Conservation (phyloP, 176 grass and related monocot species). For the Metroxylon sagu region DNA sequence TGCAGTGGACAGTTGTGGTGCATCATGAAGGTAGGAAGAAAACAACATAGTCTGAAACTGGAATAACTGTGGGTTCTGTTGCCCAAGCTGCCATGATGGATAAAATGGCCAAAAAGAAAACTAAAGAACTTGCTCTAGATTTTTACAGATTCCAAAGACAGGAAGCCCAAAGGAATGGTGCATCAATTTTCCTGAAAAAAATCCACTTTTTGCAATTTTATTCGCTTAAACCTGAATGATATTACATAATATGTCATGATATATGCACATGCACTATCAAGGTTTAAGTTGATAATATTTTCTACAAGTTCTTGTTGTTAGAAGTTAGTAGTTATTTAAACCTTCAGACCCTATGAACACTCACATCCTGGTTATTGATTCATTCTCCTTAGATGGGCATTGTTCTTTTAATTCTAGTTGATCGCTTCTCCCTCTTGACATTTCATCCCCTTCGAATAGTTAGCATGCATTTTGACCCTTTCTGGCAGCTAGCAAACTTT, state of each 20-base stretch:
- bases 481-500: too few relatives aligned
- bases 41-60: conserved; percentile 78
- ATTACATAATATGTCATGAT: background rate
- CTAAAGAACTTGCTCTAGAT: conserved; percentile 55
- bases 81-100: conserved; percentile 75
- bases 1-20: conserved; percentile 85
- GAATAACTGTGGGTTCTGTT: conserved; percentile 78
- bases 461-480: too few relatives aligned
- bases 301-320: too few relatives aligned
- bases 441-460: too few relatives aligned
- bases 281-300: too few relatives aligned
- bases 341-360: too few relatives aligned
- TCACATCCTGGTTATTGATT: too few relatives aligned
- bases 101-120: conserved; percentile 79
- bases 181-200: conserved; percentile 14
- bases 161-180: conserved; percentile 77
- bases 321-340: too few relatives aligned
- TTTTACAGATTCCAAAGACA: conserved; percentile 83
- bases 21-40: conserved; percentile 97
- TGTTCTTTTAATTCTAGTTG: too few relatives aligned
- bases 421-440: too few relatives aligned
- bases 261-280: background rate
- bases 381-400: too few relatives aligned
- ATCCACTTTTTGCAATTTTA: background rate
- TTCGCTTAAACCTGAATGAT: conserved; percentile 5